Base-by-base conservation (phyloP, 2,329 filamentous ascomycete genomes). In the Phialophora tarda region DNA sequence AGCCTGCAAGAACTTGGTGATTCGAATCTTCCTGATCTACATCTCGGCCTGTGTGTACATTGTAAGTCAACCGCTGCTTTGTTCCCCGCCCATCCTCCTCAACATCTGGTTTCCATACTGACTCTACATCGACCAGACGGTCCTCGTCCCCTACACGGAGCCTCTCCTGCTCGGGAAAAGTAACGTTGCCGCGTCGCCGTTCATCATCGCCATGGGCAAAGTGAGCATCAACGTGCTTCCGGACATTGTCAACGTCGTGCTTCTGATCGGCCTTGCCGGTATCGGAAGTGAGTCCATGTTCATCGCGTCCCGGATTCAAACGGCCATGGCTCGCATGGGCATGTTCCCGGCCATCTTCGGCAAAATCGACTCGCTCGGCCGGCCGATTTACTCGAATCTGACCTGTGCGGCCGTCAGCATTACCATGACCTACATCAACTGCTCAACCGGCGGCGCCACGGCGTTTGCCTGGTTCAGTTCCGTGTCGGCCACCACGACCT, bases 21-120 rank as follows among this genome's bases (percentile, higher is more conserved):
- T 93, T 93, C 89, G 93, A 74, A 96, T 97, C 75, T 88, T 88
- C 3, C 84, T 95, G 60, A 97, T 97, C 81, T 97, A 97, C 80
- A 84, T 97, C 57, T 87, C 96, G 41, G 90, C 91, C 0, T 84
- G 97, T 11, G 87, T 88, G 8, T 81, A 97, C 3, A 88, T 97
- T 65, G 32, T 34, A 12, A 34, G 32, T 34, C 32, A 34, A 12
- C 32, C 32, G 12, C 32, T 11, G 32, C 32, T 34, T 34, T n/a
- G n/a, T 11, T 34, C 10, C 32, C 32, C 10, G 10, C 10, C 10
- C 10, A 12, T 12, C 3, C 11, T 32, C 8, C 30, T 11, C 10
- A 32, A 34, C 32, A 12, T 12, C 32, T 12, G 32, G 12, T 4
- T 4, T 11, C 10, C 11, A 34, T 34, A 11, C 32, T 34, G 32